Base-by-base conservation (phyloP, 805 yeast genomes). In the Clavispora santaluciae region DNA sequence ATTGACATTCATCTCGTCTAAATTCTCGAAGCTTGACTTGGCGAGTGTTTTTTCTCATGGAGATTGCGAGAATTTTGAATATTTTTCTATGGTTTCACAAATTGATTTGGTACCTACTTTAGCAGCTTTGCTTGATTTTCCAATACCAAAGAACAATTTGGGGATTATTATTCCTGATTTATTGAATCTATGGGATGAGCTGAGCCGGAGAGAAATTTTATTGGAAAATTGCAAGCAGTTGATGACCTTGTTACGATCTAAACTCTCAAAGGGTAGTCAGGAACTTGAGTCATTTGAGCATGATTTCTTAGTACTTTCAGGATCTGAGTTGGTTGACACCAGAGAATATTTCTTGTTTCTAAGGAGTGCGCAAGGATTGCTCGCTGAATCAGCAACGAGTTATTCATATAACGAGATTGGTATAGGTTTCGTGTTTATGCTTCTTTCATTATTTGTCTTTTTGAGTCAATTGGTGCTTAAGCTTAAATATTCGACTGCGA, bases 61-160 rank as follows among this genome's bases (percentile, higher is more conserved):
- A 0, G 48, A 54, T 1, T 60, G 68, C 30, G 63, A 61, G 0
- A 73, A 73, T 15, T 91, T 61, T 59, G 53, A 68, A 1, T 91
- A 76, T 56, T 78, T 77, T 51, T 46, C 61, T 1, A 56, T 55
- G 24, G 63, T 86, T 23, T 78, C 77, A 41, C 95, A 86, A 52
- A 76, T 83, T 17, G 93, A 85, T 55, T 50, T 85, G 28, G 88
- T 86, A 2, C 89, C 95, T 1, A 78, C 90, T 0, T 59, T 85
- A 33, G 62, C 88, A 1, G 66, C 75, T 3, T 61, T 85, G 13
- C 59, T 85, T 31, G 78, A 83, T 18, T 61, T 83, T 13, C 82
- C 86, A 0, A 75, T 85, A 21, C 93, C 95, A 1, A 74, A 72
- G 39, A 85, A 85, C 54, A 81, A 73, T 48, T 70, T 89, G 10